Conservation (phyloP, 257 asterid genomes). For the Sherardia arvensis region DNA sequence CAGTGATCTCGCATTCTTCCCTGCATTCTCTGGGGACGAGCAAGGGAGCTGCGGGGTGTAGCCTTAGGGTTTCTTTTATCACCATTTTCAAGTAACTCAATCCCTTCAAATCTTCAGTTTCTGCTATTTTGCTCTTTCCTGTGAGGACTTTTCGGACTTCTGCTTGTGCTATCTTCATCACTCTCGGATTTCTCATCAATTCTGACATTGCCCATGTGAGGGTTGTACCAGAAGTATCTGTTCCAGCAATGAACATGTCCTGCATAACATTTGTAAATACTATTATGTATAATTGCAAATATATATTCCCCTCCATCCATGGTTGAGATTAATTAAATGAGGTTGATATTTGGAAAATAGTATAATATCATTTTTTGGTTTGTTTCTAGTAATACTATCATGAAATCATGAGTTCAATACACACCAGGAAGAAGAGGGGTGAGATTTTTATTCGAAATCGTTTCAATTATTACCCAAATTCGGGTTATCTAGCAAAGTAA, state of each 20-base stretch:
- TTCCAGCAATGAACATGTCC: background rate
- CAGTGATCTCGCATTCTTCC: background rate
- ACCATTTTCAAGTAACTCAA: background rate
- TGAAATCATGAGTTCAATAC: no score
- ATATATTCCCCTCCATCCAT: no score
- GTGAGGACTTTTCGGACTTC: background rate
- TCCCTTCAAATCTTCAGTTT: background rate
- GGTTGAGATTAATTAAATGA: no score
- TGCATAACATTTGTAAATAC: no score
- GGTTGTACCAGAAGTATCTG: background rate
- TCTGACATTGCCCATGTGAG: background rate
- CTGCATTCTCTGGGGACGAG: background rate
- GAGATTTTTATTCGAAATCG: no score
- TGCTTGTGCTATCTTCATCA: background rate
- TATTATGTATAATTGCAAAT: no score
- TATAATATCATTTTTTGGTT: no score
- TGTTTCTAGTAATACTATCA: no score
- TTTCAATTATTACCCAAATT: no score
- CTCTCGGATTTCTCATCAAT: background rate
- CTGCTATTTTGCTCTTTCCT: background rate
- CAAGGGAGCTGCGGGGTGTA: background rate
- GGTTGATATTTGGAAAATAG: no score
- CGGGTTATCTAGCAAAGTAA: no score
- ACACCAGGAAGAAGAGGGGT: no score
- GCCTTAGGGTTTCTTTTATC: constrained; percentile 2